phyloP scores from a whole-genome alignment of 2,329 filamentous ascomycete species.

The Cercospora sp. region DNA sequence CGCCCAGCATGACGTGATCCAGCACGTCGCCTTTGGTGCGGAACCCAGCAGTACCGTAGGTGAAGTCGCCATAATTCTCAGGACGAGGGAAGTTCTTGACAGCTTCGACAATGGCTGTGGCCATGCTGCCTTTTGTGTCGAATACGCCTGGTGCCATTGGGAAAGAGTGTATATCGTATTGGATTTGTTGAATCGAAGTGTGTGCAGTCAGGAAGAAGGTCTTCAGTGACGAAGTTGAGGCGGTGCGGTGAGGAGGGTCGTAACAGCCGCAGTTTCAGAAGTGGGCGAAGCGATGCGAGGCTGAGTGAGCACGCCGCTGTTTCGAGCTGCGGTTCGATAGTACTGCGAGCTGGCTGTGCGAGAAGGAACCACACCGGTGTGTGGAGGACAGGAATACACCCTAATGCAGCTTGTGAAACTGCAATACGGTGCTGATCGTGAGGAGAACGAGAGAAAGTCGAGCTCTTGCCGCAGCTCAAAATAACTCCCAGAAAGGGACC shows the following conservation, averaged over 20 bases:
- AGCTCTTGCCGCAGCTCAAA: neutral
- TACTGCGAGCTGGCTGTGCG: neutral
- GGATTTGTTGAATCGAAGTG: neutral
- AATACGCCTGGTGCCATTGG: slow-evolving; percentile 22
- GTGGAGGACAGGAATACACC: neutral
- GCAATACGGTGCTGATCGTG: neutral
- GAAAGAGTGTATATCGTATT: neutral
- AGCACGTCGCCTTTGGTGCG: slow-evolving; percentile 76
- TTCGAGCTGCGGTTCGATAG: neutral
- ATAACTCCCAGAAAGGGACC: neutral
- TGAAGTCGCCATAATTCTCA: slow-evolving; percentile 43
- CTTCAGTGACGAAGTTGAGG: neutral
- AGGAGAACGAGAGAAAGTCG: neutral
- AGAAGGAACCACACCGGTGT: neutral
- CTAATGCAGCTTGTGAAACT: neutral
- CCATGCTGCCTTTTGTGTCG: slow-evolving; percentile 19
- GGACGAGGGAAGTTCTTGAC: slow-evolving; percentile 39
- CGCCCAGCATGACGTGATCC: slow-evolving; percentile 87
- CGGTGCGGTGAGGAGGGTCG: neutral
- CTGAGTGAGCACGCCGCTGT: neutral
- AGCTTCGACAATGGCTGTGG: slow-evolving; percentile 34
- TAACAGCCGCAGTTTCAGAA: slow-evolving; percentile 7
- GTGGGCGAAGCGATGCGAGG: neutral
- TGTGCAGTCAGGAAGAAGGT: neutral
- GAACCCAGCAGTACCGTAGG: slow-evolving; percentile 65